These are phyloP conservation scores for Agaricales sp. DNA, from an alignment of 1,284 basidiomycete species.

Conservation along the genomic window DNA sequence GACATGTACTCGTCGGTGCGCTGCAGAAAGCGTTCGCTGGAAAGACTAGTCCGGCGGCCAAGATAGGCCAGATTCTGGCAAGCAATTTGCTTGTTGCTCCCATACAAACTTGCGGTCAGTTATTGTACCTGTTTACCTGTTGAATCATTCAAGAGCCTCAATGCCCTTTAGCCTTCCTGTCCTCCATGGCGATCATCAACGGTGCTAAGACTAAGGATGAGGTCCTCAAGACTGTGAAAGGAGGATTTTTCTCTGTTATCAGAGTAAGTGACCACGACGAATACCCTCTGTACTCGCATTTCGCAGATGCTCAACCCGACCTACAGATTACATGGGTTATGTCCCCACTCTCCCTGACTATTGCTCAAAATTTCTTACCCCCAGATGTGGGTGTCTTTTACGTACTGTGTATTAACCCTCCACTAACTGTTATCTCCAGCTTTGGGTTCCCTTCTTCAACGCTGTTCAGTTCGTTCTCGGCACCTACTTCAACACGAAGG, in stretches of 20 bases:
- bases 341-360: constrained; percentile 57
- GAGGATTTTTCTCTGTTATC: constrained; percentile 69
- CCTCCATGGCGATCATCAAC: constrained; percentile 79
- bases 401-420: background rate
- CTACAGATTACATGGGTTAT: constrained; percentile 61
- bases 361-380: constrained; percentile 70
- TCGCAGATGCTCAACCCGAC: constrained; percentile 6
- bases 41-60: constrained; percentile 56
- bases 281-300: background rate
- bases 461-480: constrained; percentile 55
- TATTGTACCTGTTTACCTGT: background rate
- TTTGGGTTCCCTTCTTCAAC: constrained; percentile 74
- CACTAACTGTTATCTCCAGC: constrained; percentile 22
- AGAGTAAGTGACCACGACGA: constrained; percentile 32
- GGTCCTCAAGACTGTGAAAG: constrained; percentile 61
- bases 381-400: constrained; percentile 38
- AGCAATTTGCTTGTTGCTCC: constrained; percentile 76
- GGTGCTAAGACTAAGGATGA: constrained; percentile 65
- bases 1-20: constrained; percentile 62
- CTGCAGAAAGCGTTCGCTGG: constrained; percentile 74
- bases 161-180: constrained; percentile 41
- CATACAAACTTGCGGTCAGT: constrained; percentile 61
- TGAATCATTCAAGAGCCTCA: background rate
- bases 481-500: constrained; percentile 61
- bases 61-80: constrained; percentile 66